Evolutionary conservation across 352 stramenopile genomes (phyloP), one percentile per base, ranked within the genome.

Genomic region (Phytophthora agathidicida): DNA sequence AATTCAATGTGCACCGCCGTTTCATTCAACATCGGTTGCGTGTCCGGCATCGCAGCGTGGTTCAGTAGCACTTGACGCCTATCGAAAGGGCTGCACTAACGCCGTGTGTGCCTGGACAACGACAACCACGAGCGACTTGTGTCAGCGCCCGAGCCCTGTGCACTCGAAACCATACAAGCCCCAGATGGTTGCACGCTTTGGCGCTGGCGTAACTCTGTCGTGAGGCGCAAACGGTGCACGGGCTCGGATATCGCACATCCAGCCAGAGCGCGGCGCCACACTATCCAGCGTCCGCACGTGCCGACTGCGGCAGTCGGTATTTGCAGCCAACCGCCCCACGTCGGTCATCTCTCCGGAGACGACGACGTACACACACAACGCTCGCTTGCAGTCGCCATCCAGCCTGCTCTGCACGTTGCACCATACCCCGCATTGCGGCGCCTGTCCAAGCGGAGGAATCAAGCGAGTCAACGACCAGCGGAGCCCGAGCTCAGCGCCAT

Each of bases 321-420:
- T 68, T 68, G 46, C 48, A 73, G 22, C 60, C 42, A 60, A 60
- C 60, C 48, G 20, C 54, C 49, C 37, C 53, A 73, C 65, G 65
- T 67, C 44, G 66, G n/a, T n/a, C n/a, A n/a, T n/a, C 41, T 69
- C 52, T 32, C 41, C 37, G 27, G 51, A 69, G 65, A 4, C 30
- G 65, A 4, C 30, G 65, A 59, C 65, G 65, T 73, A 73, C 65
- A 53, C 20, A 44, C 19, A 30, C 16, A 31, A 20, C 39, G 26
- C 9, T 23, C 36, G n/a, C 27, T 45, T 56, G 43, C 38, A 60
- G 39, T 47, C 27, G 13, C 7, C 30, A 32, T 33, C 30, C 14
- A 39, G 19, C 26, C 51, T 37, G 24, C 43, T 44, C 30, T 59
- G 50, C 42, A 44, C 46, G 51, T 61, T 47, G 64, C 52, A 59